Base-by-base conservation (phyloP, 768 basidiomycete genomes). In the Termitomyces sp. region DNA sequence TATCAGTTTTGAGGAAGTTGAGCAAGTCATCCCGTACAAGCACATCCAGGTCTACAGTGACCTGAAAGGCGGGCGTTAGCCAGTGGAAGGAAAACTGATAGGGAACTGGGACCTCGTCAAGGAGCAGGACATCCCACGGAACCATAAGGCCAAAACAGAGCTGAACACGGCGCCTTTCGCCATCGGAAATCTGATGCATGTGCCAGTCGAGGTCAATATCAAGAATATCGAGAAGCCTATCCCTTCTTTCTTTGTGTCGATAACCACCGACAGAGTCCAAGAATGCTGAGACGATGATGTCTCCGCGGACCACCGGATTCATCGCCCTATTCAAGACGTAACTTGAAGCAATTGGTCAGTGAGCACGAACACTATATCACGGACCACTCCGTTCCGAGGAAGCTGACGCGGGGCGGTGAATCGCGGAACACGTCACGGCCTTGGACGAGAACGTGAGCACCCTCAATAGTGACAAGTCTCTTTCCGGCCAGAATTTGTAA, bases 201-300 rank as follows among this genome's bases (percentile, higher is more conserved):
- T 84, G 91, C 94, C 92, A 99, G 66, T 94, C 90, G 19, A 98
- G 74, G 72, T 99, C 97, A 56, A 99, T 83, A 67, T 98, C 95
- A 42, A 98, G 76, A 58, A 99, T 89, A 70, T 94, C 88, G 53
- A 99, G 84, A 3, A 99, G 79, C 7, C 66, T 72, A 68, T 99
- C 92, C 41, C 96, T 79, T 30, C 94, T 80, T 63, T 86, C 88
- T 69, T 96, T 96, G 73, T 98, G 82, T 52, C 94, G 79, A 68
- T 97, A 98, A 0, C 97, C 97, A 14, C 97, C 97, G 5, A 99
- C 92, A 17, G 93, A 95, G 69, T 99, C 92, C n/a, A 99, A 76
- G 71, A 99, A 99, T 47, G 84, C 78, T n/a, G 90, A 85, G 3
- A 99, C 97, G 32, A 86, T 76, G 59, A 98, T 95, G 70, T 98